phyloP scores from a whole-genome alignment of 2,329 filamentous ascomycete species.

The Sporothrix curviconia region DNA sequence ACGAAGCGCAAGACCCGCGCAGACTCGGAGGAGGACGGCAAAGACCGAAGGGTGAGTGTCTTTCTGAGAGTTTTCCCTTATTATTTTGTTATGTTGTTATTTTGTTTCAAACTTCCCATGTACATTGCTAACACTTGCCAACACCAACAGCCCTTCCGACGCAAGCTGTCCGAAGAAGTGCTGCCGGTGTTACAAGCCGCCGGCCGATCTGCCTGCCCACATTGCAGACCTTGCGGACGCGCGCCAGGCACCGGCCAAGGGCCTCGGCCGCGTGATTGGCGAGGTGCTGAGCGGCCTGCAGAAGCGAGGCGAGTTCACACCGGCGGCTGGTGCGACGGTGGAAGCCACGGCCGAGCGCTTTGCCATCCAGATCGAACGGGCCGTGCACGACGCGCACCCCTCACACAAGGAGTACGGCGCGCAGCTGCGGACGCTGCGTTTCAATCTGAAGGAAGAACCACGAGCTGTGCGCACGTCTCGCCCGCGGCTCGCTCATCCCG shows the following conservation, averaged over 20 bases:
- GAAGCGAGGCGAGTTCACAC: slow-evolving; percentile 56
- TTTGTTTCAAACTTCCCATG: too few species aligned
- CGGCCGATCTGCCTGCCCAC: slow-evolving; percentile 44
- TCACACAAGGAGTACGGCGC: slow-evolving; percentile 46
- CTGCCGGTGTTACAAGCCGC: slow-evolving; percentile 42
- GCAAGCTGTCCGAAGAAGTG: slow-evolving; percentile 49
- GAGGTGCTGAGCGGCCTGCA: slow-evolving; percentile 60
- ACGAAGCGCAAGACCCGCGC: slow-evolving; percentile 53
- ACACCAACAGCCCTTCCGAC: slow-evolving; percentile 42
- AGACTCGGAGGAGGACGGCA: slow-evolving; percentile 46
- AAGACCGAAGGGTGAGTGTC: slow-evolving; percentile 26
- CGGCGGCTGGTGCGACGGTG: slow-evolving; percentile 57
- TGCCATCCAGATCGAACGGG: slow-evolving; percentile 74
- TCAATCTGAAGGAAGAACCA: slow-evolving; percentile 88
- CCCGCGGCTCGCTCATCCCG: slow-evolving; percentile 66
- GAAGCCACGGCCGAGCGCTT: slow-evolving; percentile 62
- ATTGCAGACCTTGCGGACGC: slow-evolving; percentile 52
- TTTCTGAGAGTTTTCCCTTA: too few species aligned
- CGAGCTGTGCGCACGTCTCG: slow-evolving; percentile 66
- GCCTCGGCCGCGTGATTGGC: slow-evolving; percentile 62
- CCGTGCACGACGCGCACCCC: slow-evolving; percentile 51
- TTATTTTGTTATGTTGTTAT: too few species aligned
- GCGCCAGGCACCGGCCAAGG: slow-evolving; percentile 63
- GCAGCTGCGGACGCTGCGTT: slow-evolving; percentile 69
- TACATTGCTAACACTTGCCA: too few species aligned